Conservation (phyloP, 768 basidiomycete species). For the Rhodotorula diobovata region DNA sequence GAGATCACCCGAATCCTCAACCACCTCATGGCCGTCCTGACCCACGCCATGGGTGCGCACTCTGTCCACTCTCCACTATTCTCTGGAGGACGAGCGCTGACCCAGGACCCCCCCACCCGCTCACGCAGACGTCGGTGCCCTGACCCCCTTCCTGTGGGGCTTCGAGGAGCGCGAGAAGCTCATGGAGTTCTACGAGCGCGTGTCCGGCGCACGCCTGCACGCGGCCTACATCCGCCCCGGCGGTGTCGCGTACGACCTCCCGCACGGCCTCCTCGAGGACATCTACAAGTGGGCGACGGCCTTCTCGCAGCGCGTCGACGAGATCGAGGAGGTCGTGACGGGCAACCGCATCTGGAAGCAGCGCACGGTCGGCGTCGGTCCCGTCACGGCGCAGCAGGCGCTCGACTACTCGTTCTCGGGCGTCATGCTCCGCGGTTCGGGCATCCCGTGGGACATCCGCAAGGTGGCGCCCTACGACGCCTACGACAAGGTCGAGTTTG, state of each 20-base stretch:
- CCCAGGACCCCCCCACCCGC: neutral
- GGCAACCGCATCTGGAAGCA: slow-evolving; percentile 98
- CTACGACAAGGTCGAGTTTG: slow-evolving; percentile 96
- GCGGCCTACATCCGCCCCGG: slow-evolving; percentile 97
- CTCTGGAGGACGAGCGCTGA: neutral
- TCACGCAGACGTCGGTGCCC: slow-evolving; percentile 78
- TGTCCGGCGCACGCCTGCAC: slow-evolving; percentile 94
- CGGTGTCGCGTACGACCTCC: slow-evolving; percentile 94
- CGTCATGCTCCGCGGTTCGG: slow-evolving; percentile 92
- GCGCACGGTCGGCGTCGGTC: slow-evolving; percentile 81
- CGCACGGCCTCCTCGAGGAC: slow-evolving; percentile 96
- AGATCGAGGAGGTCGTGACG: slow-evolving; percentile 96
- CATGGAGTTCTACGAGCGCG: slow-evolving; percentile 99
- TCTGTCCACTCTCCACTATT: neutral
- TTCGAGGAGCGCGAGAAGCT: slow-evolving; percentile 99
- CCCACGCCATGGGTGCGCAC: slow-evolving; percentile 61
- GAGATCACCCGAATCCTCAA: slow-evolving; percentile 95
- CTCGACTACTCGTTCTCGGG: slow-evolving; percentile 89
- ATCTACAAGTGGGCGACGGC: slow-evolving; percentile 98
- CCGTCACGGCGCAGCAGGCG: slow-evolving; percentile 86
- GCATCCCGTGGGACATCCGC: slow-evolving; percentile 88
- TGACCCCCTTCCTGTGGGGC: slow-evolving; percentile 98
- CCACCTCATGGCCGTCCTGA: slow-evolving; percentile 95
- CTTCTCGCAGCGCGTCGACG: slow-evolving; percentile 81
- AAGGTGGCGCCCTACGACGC: slow-evolving; percentile 92